These are phyloP conservation scores for Juglanconis oblonga DNA, from an alignment of 2,329 filamentous ascomycete species.

Conservation along the genomic window DNA sequence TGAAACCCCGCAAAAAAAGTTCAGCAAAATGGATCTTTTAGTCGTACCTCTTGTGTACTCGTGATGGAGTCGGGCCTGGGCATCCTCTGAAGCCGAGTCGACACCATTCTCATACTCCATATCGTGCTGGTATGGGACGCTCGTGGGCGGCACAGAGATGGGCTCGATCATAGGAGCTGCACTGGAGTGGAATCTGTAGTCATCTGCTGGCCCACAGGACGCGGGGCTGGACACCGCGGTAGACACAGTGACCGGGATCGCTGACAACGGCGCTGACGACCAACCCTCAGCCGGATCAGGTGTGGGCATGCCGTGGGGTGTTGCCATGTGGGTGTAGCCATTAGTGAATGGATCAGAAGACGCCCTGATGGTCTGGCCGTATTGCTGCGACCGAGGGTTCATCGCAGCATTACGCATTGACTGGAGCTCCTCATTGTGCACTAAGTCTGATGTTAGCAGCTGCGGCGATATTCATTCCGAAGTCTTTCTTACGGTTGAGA, in stretches of 20 bases:
- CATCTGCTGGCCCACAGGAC: conserved; percentile 46
- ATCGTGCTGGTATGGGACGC: conserved; percentile 31
- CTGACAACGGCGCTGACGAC: conserved; percentile 29
- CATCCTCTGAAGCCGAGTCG: conserved; percentile 25
- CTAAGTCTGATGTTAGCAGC: conserved; percentile 23
- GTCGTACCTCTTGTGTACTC: background rate
- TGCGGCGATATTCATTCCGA: background rate
- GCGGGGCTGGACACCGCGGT: conserved; percentile 50
- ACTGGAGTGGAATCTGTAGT: conserved; percentile 49
- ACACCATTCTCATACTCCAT: conserved; percentile 32
- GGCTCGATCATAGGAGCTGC: conserved; percentile 40
- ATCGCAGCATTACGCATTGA: conserved; percentile 34
- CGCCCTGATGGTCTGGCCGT: conserved; percentile 29
- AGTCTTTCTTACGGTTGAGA: conserved; percentile 32
- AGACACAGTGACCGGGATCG: conserved; percentile 43
- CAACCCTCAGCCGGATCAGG: conserved; percentile 43
- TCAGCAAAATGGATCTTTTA: background rate
- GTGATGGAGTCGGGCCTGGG: background rate
- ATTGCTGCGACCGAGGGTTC: conserved; percentile 43
- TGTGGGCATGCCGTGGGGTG: conserved; percentile 23
- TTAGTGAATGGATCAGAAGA: conserved; percentile 14
- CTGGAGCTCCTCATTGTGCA: conserved; percentile 40
- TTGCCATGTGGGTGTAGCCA: conserved; percentile 33
- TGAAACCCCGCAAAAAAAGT: background rate
- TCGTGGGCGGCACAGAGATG: conserved; percentile 27